These are phyloP conservation scores for Tetrahymena borealis DNA, from an alignment of 73 alveolate genomes.

Conservation along the genomic window DNA sequence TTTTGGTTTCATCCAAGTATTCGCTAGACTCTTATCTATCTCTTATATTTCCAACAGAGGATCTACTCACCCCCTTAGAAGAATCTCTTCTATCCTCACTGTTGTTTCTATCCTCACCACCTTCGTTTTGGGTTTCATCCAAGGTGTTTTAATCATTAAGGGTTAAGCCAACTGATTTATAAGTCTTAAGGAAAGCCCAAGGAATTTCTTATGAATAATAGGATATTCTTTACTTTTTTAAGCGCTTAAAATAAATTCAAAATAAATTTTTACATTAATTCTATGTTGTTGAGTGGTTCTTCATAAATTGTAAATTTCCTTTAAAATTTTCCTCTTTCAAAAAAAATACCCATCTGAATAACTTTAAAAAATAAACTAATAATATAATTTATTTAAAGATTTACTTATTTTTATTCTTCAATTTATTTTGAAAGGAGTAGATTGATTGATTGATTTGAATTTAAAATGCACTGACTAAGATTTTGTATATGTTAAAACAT, in stretches of 20 bases:
- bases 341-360: too few relatives aligned
- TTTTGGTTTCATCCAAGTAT: neutral
- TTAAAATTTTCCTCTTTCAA: neutral
- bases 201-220: neutral
- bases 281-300: neutral
- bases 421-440: too few relatives aligned
- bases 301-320: neutral
- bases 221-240: neutral
- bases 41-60: neutral
- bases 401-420: neutral
- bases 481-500: too few relatives aligned
- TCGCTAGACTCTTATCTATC: neutral
- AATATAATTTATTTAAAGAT: neutral
- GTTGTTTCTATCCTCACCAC: neutral
- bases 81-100: neutral
- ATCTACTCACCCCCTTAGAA: neutral
- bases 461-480: too few relatives aligned
- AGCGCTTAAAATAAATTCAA: neutral
- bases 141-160: neutral
- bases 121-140: neutral
- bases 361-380: too few relatives aligned
- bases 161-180: neutral
- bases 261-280: neutral
- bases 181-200: neutral
- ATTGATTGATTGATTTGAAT: too few relatives aligned